Conservation (phyloP, 805 yeast genomes). For the Saturnispora hagleri region DNA sequence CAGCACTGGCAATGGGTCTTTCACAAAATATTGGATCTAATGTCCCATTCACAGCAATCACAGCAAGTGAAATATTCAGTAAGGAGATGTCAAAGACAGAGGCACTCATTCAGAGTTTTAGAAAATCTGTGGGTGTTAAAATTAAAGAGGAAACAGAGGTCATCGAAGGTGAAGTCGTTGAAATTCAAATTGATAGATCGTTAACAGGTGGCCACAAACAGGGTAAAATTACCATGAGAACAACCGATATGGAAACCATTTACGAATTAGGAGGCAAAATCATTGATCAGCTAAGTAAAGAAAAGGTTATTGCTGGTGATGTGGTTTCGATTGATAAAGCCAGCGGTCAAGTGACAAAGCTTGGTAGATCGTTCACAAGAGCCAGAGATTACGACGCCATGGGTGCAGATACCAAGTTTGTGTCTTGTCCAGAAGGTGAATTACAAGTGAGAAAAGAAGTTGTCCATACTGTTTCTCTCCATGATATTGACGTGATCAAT, state of each 20-base stretch:
- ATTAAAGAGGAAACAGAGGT: slow-evolving; percentile 96
- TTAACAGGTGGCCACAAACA: slow-evolving; percentile 71
- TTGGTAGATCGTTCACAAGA: slow-evolving; percentile 96
- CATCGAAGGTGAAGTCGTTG: slow-evolving; percentile 97
- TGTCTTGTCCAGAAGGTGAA: slow-evolving; percentile 97
- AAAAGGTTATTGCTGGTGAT: slow-evolving; percentile 89
- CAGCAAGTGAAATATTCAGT: slow-evolving; percentile 86
- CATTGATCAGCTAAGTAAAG: slow-evolving; percentile 91
- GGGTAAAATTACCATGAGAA: slow-evolving; percentile 85
- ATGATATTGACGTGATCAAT: slow-evolving; percentile 93
- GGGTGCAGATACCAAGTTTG: slow-evolving; percentile 84
- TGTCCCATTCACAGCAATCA: slow-evolving; percentile 96
- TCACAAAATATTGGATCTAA: slow-evolving; percentile 95
- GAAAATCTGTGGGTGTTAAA: slow-evolving; percentile 92
- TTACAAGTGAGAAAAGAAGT: slow-evolving; percentile 97
- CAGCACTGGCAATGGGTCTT: slow-evolving; percentile 92
- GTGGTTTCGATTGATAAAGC: slow-evolving; percentile 95
- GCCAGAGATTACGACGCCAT: slow-evolving; percentile 98
- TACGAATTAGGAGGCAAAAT: slow-evolving; percentile 37
- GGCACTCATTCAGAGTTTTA: slow-evolving; percentile 89
- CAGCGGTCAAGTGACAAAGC: slow-evolving; percentile 94
- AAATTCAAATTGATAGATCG: slow-evolving; percentile 91
- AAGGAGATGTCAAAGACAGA: slow-evolving; percentile 98
- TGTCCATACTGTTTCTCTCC: slow-evolving; percentile 93
- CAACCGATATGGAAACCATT: slow-evolving; percentile 83